phyloP scores from a whole-genome alignment of 208 protist genomes.

The Vickermania spadyakhi region DNA sequence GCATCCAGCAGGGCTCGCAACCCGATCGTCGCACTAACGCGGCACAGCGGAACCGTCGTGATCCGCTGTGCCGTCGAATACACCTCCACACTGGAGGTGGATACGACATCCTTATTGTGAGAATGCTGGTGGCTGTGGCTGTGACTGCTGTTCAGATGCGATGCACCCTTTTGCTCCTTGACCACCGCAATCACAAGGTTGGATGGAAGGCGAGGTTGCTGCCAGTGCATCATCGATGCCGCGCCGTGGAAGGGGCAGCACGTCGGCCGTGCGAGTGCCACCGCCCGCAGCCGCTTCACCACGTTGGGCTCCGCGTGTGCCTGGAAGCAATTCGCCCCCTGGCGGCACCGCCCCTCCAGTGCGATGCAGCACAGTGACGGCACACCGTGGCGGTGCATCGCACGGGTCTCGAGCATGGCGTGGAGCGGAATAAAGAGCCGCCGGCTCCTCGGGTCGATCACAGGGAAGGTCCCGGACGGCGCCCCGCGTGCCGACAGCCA shows the following conservation, averaged over 20 bases:
- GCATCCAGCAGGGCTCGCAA: slow-evolving; percentile 31
- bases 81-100: too few relatives aligned
- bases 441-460: slow-evolving; percentile 76
- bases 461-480: slow-evolving; percentile 48
- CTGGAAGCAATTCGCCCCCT: slow-evolving; percentile 67
- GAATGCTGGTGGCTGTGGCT: slow-evolving; percentile 7
- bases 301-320: slow-evolving; percentile 52
- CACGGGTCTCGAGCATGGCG: slow-evolving; percentile 56
- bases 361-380: slow-evolving; percentile 75
- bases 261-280: slow-evolving; percentile 53
- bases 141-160: slow-evolving; percentile 9
- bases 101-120: slow-evolving; percentile 19
- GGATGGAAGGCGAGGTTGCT: background rate
- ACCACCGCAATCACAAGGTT: background rate
- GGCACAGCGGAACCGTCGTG: slow-evolving; percentile 9
- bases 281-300: slow-evolving; percentile 32
- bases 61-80: too few relatives aligned
- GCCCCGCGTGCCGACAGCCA: slow-evolving; percentile 43
- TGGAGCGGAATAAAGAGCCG: slow-evolving; percentile 56
- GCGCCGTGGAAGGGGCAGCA: slow-evolving; percentile 62
- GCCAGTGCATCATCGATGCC: background rate
- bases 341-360: slow-evolving; percentile 66
- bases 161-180: slow-evolving; percentile 9
- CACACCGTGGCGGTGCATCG: slow-evolving; percentile 64
- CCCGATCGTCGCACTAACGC: slow-evolving; percentile 43